These are phyloP conservation scores for Aspergillus ochraceoroseus DNA, from an alignment of 2,329 filamentous ascomycete species.

Conservation along the genomic window DNA sequence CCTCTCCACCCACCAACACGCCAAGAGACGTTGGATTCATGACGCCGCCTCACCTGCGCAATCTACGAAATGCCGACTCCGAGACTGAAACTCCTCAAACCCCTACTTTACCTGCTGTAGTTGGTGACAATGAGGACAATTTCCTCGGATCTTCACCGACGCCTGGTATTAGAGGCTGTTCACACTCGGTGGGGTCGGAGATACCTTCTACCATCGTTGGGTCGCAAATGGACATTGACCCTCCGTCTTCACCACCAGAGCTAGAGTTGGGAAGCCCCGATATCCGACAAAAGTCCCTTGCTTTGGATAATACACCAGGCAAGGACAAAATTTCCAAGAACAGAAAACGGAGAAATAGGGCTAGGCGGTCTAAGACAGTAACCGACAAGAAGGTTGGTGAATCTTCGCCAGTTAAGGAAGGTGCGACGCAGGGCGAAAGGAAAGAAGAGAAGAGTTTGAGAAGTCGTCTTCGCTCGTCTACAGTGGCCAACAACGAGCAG, in stretches of 20 bases:
- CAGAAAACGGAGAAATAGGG: constrained; percentile 14
- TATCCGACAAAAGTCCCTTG: constrained; percentile 14
- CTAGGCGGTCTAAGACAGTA: constrained; percentile 11
- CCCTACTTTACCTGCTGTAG: constrained; percentile 39
- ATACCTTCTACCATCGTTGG: constrained; percentile 36
- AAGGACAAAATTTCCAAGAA: constrained; percentile 16
- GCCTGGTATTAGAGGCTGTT: constrained; percentile 39
- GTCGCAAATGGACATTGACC: constrained; percentile 23
- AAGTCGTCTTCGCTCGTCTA: constrained; percentile 25
- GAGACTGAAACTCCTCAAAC: constrained; percentile 36
- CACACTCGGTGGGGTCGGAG: constrained; percentile 26
- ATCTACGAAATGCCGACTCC: constrained; percentile 24
- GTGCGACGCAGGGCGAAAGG: not conserved
- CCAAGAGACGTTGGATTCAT: constrained; percentile 26
- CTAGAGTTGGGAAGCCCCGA: constrained; percentile 24
- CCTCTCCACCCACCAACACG: constrained; percentile 29
- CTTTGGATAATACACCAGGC: not conserved
- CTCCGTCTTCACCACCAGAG: constrained; percentile 38
- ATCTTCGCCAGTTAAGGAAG: not conserved
- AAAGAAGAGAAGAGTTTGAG: constrained; percentile 5
- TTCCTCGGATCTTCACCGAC: constrained; percentile 52
- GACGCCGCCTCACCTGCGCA: constrained; percentile 29
- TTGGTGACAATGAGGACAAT: constrained; percentile 41
- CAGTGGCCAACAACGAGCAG: constrained; percentile 10
- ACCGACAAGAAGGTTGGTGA: constrained; percentile 7